A percentile compares a stretch with the other conserved stretches of the same genome.
phyloP scores from a whole-genome alignment of 1,139 yeast species.

The Candida glucosophila region DNA sequence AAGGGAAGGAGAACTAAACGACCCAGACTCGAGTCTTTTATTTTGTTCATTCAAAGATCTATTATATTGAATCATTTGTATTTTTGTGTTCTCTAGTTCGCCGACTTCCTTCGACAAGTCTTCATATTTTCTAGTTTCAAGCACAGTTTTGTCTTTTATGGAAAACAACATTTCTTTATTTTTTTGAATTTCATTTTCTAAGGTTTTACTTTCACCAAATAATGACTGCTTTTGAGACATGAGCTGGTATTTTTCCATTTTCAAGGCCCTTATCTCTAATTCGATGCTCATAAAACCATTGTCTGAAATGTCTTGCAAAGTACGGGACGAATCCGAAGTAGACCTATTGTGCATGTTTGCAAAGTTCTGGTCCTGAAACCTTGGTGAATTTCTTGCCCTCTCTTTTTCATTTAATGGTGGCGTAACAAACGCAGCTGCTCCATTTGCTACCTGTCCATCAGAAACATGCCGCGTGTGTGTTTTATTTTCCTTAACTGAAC shows the following conservation, averaged over 20 bases:
- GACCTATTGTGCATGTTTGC: too few relatives aligned
- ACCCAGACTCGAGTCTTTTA: constrained; percentile 12
- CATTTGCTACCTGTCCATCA: constrained; percentile 28
- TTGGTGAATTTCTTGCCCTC: too few relatives aligned
- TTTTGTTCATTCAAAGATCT: constrained; percentile 18
- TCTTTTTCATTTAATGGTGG: too few relatives aligned
- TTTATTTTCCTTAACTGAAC: constrained; percentile 9
- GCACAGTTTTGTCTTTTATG: constrained; percentile 15
- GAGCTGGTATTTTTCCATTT: constrained; percentile 35
- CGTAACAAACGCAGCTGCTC: constrained; percentile 30
- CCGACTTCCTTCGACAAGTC: constrained; percentile 19
- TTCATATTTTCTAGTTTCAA: constrained; percentile 20
- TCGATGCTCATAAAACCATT: constrained; percentile 10
- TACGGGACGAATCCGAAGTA: too few relatives aligned
- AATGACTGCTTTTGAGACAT: constrained; percentile 18
- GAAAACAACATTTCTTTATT: constrained; percentile 18
- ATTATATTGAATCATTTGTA: constrained; percentile 16
- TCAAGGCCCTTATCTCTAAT: constrained; percentile 28
- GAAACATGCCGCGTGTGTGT: constrained; percentile 32
- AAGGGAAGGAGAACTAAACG: too few relatives aligned
- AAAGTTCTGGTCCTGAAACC: constrained; percentile 8
- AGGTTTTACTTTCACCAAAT: constrained; percentile 20
- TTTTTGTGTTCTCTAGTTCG: constrained; percentile 19
- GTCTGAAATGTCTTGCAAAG: too few relatives aligned
- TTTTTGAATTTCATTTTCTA: constrained; percentile 20